phyloP scores from a whole-genome alignment of 495 filamentous ascomycete genomes.

The Physcia stellaris region DNA sequence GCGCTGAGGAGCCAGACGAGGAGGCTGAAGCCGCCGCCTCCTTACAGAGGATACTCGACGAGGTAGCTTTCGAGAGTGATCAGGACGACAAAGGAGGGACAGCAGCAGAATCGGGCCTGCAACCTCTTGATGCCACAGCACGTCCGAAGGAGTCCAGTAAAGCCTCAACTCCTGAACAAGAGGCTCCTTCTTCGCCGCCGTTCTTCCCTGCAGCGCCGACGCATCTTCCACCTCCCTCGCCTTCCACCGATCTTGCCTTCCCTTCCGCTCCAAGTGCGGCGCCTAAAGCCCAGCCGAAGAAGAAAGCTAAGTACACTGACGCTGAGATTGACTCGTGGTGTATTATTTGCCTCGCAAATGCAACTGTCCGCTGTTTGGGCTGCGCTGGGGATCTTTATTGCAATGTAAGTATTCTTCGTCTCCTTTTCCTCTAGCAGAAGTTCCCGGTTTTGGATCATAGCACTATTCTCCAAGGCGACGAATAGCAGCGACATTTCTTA shows the following conservation, averaged over 20 bases:
- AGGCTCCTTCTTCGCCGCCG: background rate
- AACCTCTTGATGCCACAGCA: no score
- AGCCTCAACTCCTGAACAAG: background rate
- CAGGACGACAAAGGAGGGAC: background rate
- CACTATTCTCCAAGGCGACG: no score
- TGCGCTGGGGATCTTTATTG: constrained; percentile 55
- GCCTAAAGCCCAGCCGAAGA: constrained; percentile 18
- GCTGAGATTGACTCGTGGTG: constrained; percentile 54
- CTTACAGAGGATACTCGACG: constrained; percentile 16
- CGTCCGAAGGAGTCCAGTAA: no score
- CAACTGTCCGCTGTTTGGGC: constrained; percentile 42
- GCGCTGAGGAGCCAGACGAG: constrained; percentile 10
- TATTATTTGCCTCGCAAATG: constrained; percentile 52
- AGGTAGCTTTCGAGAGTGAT: constrained; percentile 4
- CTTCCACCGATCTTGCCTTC: constrained; percentile 18
- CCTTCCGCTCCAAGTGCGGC: constrained; percentile 41
- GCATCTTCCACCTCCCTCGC: background rate
- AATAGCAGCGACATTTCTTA: no score
- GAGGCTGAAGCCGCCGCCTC: constrained; percentile 10
- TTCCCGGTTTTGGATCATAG: no score
- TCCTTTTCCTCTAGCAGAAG: no score
- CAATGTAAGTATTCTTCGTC: no score
- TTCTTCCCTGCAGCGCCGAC: no score
- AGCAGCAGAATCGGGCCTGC: background rate
- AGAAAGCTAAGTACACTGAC: constrained; percentile 33